These are phyloP conservation scores for Cucurbita ficifolia DNA, from an alignment of 306 rosid species.

Conservation along the genomic window DNA sequence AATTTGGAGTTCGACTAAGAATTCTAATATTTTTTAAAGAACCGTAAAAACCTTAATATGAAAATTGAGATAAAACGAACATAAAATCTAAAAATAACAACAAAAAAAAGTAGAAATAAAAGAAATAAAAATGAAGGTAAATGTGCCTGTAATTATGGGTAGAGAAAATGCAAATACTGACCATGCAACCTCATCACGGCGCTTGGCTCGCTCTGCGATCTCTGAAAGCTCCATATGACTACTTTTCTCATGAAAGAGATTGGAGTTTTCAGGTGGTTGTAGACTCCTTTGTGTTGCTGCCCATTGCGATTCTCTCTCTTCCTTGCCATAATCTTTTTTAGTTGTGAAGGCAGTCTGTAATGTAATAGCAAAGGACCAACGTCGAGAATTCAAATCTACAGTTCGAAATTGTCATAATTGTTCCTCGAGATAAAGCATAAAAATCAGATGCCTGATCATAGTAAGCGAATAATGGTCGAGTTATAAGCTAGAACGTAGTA, in stretches of 20 bases:
- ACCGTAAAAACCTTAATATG: no score
- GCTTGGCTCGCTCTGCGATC: slow-evolving; percentile 96
- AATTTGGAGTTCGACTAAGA: no score
- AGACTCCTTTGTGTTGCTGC: slow-evolving; percentile 92
- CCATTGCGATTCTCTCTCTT: slow-evolving; percentile 98
- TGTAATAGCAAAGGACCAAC: no score
- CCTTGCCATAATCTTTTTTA: slow-evolving; percentile 96
- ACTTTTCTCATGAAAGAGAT: slow-evolving; percentile 53
- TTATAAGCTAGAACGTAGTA: no score
- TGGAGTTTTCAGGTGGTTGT: slow-evolving; percentile 73
- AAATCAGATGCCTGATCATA: slow-evolving; percentile 7
- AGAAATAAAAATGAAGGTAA: no score
- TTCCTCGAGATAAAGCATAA: slow-evolving; percentile 35
- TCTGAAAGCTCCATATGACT: slow-evolving; percentile 92
- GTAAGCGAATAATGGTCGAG: no score
- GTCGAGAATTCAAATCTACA: no score
- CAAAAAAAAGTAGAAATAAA: no score
- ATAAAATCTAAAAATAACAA: no score
- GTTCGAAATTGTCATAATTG: slow-evolving; percentile 85
- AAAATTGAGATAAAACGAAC: no score
- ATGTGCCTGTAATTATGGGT: neutral
- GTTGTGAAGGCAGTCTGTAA: slow-evolving; percentile 92
- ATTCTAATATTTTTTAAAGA: no score
- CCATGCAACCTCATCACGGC: slow-evolving; percentile 96
- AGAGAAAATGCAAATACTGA: neutral